Evolutionary conservation across 345 rosid species (phyloP), one percentile per base, ranked within the genome.

Genomic region (Erysimum cheiranthoides): DNA sequence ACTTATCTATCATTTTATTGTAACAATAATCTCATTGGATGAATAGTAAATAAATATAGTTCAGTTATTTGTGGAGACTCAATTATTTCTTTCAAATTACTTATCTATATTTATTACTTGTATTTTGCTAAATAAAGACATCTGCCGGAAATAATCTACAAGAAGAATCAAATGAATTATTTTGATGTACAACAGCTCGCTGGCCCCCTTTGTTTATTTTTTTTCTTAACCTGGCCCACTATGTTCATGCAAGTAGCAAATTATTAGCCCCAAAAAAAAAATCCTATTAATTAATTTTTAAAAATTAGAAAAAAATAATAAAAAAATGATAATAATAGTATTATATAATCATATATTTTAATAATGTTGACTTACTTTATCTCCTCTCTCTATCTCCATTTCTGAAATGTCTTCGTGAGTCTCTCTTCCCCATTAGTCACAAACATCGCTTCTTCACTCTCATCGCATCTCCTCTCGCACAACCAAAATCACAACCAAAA

Each of bases 341-440:
- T 5, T 5, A 5, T 21, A 21, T 21, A 21, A 21, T 21, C 25
- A 21, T 21, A n/a, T 46, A 34, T 34, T 46, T 49, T 60, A 51
- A 62, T 51, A 62, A 28, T 73, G 70, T 63, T 73, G 77, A 73
- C 77, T 73, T 16, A 17, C 40, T 60, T 70, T 6, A 28, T 61
- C 32, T 5, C 54, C 13, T 11, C 3, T 42, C 3, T 45, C 57
- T 57, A 54, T 13, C 46, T n/a, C 42, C 17, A 39, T 62, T 30
- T 52, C 70, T 30, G 25, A 53, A 25, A 49, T 39, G 51, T 51
- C 62, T 62, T 61, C 10, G 4, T n/a, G 43, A 73, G 34, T 45
- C 45, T 73, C 45, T 73, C 70, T 63, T 53, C 34, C 27, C 61
- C 68, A 6, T 56, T 64, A 57, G 53, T 54, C 66, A 56, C 73